Conservation (phyloP, 306 rosid species). For the Quercus wislizeni region DNA sequence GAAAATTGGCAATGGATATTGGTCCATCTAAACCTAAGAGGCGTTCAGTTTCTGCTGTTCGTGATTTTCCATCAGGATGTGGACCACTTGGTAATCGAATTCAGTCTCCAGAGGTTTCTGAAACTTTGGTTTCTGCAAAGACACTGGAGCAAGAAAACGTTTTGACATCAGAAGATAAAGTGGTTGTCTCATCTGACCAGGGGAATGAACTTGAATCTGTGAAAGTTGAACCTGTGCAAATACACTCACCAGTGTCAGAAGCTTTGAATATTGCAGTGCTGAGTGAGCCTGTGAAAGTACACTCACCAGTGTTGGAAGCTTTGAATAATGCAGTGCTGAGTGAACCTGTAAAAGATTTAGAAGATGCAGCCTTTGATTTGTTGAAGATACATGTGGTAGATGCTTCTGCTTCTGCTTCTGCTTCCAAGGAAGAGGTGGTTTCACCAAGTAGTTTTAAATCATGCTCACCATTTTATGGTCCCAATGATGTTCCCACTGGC, state of each 20-base stretch:
- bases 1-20: conserved; percentile 28
- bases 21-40: conserved; percentile 34
- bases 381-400: conserved; percentile 23
- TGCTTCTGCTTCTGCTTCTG: conserved; percentile 12
- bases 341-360: conserved; percentile 13
- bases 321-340: conserved; percentile 3
- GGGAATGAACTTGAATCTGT: conserved; percentile 17
- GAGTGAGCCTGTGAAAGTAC: not conserved
- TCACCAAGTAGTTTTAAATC: conserved; percentile 18
- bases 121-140: not conserved
- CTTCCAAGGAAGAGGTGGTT: conserved; percentile 29
- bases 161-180: conserved; percentile 15
- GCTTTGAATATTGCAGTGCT: not conserved
- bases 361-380: conserved; percentile 26
- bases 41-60: conserved; percentile 59
- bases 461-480: conserved; percentile 17
- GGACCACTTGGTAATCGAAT: conserved; percentile 41
- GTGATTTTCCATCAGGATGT: conserved; percentile 77
- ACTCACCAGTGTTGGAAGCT: not conserved
- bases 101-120: conserved; percentile 13
- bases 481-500: conserved; percentile 29
- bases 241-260: conserved; percentile 10
- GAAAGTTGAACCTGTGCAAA: conserved; percentile 22
- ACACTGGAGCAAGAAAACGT: conserved; percentile 6
- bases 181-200: conserved; percentile 1